Evolutionary conservation across 2,329 filamentous ascomycete species (phyloP), one percentile per base, ranked within the genome.

Genomic region (Neocucurbitaria cava): DNA sequence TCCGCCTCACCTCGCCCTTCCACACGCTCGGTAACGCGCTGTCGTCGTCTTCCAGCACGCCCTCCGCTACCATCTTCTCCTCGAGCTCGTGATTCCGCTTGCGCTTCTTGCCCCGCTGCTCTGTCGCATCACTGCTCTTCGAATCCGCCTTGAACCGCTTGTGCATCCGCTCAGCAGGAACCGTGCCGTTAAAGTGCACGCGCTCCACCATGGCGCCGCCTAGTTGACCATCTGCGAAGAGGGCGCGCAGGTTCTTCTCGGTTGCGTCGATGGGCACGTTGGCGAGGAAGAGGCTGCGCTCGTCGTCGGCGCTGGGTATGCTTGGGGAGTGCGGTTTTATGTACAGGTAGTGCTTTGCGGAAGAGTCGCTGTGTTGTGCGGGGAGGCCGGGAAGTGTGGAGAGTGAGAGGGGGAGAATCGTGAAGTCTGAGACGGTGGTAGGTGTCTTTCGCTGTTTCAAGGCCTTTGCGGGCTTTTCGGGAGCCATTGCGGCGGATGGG

Each of bases 201-300:
- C 80, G 82, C 74, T 96, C 91, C 43, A 98, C 89, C 42, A 89
- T 84, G 2, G 90, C 90, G 0, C 89, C 87, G 8, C 91, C 89
- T 0, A 97, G 83, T 15, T 96, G 84, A 0, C n/a, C n/a, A n/a
- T 83, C 81, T 0, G 85, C 79, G 64, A 98, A 96, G 0, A 98
- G 79, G 38, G 87, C 82, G 40, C 91, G 87, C 38, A 98, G 82
- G 66, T 93, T 90, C 1, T 81, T 75, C 52, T 91, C 88, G 4
- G 91, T 96, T 54, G 91, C 88, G 71, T 97, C 93, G 59, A 89
- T 82, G 6, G 95, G 95, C 0, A 96, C 79, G 69, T 99, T 98
- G 60, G 93, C 90, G n/a, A 96, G 73, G 77, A 96, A 99, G 17
- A 99, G 83, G 57, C 90, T 92, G 65, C 93, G 88, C 74, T 90